These are phyloP conservation scores for Hymenoscyphus albidus DNA, from an alignment of 2,329 filamentous ascomycete species.

Conservation along the genomic window DNA sequence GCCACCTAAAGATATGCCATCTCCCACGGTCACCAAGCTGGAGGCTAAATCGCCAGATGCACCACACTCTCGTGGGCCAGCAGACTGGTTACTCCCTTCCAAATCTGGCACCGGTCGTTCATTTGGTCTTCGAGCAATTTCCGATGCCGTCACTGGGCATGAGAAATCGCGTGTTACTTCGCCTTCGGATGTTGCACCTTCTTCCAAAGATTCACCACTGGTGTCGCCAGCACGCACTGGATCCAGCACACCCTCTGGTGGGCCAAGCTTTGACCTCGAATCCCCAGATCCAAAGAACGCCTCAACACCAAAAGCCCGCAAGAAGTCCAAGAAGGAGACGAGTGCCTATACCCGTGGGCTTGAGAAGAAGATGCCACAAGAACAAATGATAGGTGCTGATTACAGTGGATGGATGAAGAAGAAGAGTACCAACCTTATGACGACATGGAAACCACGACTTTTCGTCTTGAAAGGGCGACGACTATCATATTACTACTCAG, in stretches of 20 bases:
- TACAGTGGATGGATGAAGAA: slow-evolving; percentile 99
- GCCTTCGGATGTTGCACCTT: slow-evolving; percentile 41
- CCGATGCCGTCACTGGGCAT: slow-evolving; percentile 62
- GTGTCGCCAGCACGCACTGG: slow-evolving; percentile 71
- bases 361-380: slow-evolving; percentile 72
- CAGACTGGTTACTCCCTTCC: slow-evolving; percentile 51
- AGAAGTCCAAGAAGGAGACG: slow-evolving; percentile 89
- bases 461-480: slow-evolving; percentile 91
- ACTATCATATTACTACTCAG: slow-evolving; percentile 93
- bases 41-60: slow-evolving; percentile 47
- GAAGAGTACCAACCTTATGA: slow-evolving; percentile 92
- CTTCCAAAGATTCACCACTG: slow-evolving; percentile 49
- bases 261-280: slow-evolving; percentile 73
- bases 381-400: slow-evolving; percentile 82
- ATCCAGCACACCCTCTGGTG: slow-evolving; percentile 65
- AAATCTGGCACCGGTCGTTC: slow-evolving; percentile 46
- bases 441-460: slow-evolving; percentile 94
- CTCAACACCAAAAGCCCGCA: slow-evolving; percentile 46
- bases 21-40: slow-evolving; percentile 59
- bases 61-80: slow-evolving; percentile 37
- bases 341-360: slow-evolving; percentile 89
- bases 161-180: slow-evolving; percentile 52
- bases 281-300: slow-evolving; percentile 61
- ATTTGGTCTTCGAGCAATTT: slow-evolving; percentile 77
- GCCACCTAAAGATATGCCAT: slow-evolving; percentile 51